Base-by-base conservation (phyloP, 225 moss, liverwort and hornwort species). In the Climacium dendroides region DNA sequence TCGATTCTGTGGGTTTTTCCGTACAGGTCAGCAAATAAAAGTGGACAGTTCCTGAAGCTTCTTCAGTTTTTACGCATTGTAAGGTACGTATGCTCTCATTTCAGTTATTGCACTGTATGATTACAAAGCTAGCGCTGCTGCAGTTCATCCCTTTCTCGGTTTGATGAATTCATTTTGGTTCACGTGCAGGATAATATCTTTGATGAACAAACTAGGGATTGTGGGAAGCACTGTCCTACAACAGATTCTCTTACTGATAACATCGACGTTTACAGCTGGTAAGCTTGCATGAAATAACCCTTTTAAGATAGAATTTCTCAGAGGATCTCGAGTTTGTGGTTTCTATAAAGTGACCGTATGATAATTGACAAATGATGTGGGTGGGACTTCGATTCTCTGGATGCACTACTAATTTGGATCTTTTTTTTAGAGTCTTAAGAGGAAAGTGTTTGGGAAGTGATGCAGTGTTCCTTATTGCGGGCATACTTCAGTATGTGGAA, bases 381-480 rank as follows among this genome's bases (percentile, higher is more conserved):
- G 29, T 75, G 14, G 65, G 64, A 32, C 16, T 66, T 39, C 59
- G 69, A 50, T 41, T 66, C 26, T 37, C 18, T 62, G 81, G 62
- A 39, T 57, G 45, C 53, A 10, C 50, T 41, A 50, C 62, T 52
- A 72, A 32, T 30, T n/a, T 8, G 12, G 15, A 65, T 82, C 7
- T 78, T 41, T 24, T n/a, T 15, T 13, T 65, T 23, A 34, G 45
- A 86, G 60, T 91, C 64, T 72, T 35, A 83, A 83, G 64, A 79
- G 63, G 50, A 52, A 43, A 39, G 48, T 57, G 66, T 85, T 79
- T 41, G 60, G 87, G 86, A 41, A 73, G 41, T 80, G 82, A 59
- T 93, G 95, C 95, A 97, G 97, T 97, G 90, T 92, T 97, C 61
- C 89, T 97, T 74, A 89, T 93, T 94, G 97, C 97, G 81, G 97